Evolutionary conservation across 2,329 filamentous ascomycete genomes (phyloP), one percentile per base, ranked within the genome.

Genomic region (Aspergillus sp.): DNA sequence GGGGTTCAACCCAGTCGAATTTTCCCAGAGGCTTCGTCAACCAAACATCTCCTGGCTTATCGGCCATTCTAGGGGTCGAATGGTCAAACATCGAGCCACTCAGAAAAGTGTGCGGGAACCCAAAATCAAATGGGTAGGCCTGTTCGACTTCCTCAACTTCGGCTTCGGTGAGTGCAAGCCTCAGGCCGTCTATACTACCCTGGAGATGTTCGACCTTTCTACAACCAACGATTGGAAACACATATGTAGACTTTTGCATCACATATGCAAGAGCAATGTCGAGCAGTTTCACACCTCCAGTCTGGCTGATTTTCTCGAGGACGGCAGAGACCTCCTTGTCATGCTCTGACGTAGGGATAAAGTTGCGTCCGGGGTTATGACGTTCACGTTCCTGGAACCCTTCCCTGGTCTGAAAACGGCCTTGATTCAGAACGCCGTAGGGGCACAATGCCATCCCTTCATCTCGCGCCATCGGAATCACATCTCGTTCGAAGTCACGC

Each of bases 401-500:
- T n/a, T 57, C 49, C 4, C 58, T 61, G 1, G 63, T 62, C n/a
- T 83, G 79, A 71, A 84, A 81, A 3, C 56, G 52, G n/a, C 57
- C 57, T 26, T 60, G 55, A 20, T 59, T 57, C 5, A 87, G 73
- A 1, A 78, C 50, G 1, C 72, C 82, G 77, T 80, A 85, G 1
- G 85, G 84, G 0, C 79, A 80, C 2, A 88, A 68, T 0, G 77
- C 85, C 83, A 89, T 88, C 32, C 86, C 86, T 67, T 89, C 85
- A 29, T 81, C 78, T 39, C 79, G 79, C 45, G 75, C 79, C 87
- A 90, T 90, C 45, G 86, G 86, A 36, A 90, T 80, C 65, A 89
- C 87, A n/a, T 89, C 87, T 29, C 86, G 81, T 75, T 89, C 87
- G 54, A 90, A 84, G 71, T 91, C 89, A 24, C 89, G 84, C 51